Evolutionary conservation across 2,329 filamentous ascomycete species (phyloP).

Genomic region (Stagonosporopsis tanaceti): DNA sequence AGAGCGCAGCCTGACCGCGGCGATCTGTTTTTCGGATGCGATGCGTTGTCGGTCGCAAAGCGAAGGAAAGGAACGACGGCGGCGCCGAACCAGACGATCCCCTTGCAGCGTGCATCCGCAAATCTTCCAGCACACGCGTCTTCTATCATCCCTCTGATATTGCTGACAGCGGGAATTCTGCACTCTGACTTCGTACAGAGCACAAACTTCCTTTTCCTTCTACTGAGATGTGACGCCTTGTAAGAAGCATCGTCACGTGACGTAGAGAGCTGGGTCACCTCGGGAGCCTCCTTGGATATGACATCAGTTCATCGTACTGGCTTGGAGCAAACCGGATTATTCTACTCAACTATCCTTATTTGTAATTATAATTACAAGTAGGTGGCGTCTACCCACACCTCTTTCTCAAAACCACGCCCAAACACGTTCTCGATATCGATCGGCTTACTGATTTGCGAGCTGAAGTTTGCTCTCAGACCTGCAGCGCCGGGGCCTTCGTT

Average conservation of each 20-base stretch:
- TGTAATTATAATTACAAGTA: conserved; percentile 10
- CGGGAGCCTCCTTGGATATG: too few relatives aligned
- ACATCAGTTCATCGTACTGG: too few relatives aligned
- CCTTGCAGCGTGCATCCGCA: not conserved
- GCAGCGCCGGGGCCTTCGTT: conserved; percentile 28
- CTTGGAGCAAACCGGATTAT: not conserved
- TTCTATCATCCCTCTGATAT: too few relatives aligned
- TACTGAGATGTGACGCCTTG: too few relatives aligned
- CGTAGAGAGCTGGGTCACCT: too few relatives aligned
- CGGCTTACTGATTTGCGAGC: conserved; percentile 12
- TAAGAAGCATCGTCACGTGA: too few relatives aligned
- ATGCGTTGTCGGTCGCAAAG: not conserved
- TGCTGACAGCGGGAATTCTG: too few relatives aligned
- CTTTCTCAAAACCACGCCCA: conserved; percentile 23
- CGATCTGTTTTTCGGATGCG: not conserved
- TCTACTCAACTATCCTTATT: not conserved
- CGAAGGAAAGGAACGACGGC: too few relatives aligned
- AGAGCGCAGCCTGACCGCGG: not conserved
- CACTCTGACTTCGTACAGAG: too few relatives aligned
- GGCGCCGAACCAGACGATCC: not conserved
- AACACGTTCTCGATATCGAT: conserved; percentile 22
- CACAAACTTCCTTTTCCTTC: too few relatives aligned
- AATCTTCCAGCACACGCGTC: not conserved
- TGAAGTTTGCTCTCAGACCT: conserved; percentile 16
- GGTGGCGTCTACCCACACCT: conserved; percentile 27